Evolutionary conservation across 371 early-diverging fungal genomes (phyloP).

Genomic region (Smittium culicis): DNA sequence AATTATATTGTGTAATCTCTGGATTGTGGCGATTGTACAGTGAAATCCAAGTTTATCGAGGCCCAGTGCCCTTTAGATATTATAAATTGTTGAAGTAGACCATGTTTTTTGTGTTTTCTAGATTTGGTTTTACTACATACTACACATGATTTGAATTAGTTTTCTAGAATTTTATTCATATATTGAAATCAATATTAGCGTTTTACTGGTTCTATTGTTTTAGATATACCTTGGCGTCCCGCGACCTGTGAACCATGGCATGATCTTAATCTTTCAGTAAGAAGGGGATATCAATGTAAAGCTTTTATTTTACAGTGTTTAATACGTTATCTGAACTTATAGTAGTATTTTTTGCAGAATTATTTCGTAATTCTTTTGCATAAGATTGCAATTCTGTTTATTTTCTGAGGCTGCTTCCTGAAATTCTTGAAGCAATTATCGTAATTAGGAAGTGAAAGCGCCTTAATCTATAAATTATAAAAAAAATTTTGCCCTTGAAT

Average conservation of each 20-base stretch:
- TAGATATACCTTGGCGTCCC: not conserved
- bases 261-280: not conserved
- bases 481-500: not conserved
- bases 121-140: not conserved
- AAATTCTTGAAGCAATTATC: not conserved
- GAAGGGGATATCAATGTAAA: too few relatives aligned
- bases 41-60: too few relatives aligned
- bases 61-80: too few relatives aligned
- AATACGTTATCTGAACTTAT: not conserved
- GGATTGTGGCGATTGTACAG: too few relatives aligned
- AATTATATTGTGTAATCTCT: too few relatives aligned
- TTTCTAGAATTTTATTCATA: not conserved
- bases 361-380: not conserved
- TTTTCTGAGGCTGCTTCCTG: not conserved
- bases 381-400: not conserved
- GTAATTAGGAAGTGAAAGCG: not conserved
- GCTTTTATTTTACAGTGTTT: not conserved
- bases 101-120: not conserved
- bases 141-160: not conserved
- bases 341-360: not conserved
- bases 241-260: not conserved
- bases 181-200: not conserved
- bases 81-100: too few relatives aligned
- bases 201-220: not conserved
- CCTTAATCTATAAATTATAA: not conserved